Conservation (phyloP, 495 filamentous ascomycete species). For the Neurospora sp. region DNA sequence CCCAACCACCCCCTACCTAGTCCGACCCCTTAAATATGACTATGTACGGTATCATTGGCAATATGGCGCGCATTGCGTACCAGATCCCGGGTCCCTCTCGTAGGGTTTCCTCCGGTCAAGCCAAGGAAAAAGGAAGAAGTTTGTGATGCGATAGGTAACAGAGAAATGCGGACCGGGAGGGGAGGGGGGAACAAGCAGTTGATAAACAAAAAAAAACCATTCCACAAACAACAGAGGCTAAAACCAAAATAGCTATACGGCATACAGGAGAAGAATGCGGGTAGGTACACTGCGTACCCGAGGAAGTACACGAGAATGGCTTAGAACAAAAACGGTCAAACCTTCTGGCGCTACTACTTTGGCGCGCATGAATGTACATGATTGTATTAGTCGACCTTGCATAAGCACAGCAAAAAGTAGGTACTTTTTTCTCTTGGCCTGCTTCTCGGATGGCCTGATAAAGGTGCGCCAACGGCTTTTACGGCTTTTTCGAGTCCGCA, state of each 20-base stretch:
- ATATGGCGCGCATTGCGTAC: not conserved
- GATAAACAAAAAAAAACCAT: not conserved
- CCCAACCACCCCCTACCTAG: not conserved
- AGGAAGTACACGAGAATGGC: not conserved
- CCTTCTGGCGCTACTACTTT: not conserved
- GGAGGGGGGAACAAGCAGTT: not conserved
- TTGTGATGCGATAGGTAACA: not conserved
- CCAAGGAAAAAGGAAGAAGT: not conserved
- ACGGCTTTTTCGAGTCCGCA: not conserved
- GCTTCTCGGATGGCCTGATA: not conserved
- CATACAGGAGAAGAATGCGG: not conserved
- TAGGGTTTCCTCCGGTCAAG: not conserved
- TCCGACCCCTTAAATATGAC: not conserved
- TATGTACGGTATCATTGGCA: not conserved
- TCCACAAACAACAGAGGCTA: not conserved
- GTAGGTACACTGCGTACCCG: not conserved
- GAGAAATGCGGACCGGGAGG: not conserved
- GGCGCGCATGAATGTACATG: not conserved
- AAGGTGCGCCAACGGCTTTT: not conserved
- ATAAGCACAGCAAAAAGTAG: not conserved
- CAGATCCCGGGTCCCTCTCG: not conserved
- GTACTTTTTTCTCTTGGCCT: not conserved
- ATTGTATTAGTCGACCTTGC: not conserved
- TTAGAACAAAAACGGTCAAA: not conserved
- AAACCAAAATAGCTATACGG: not conserved